These are phyloP conservation scores for Pseudopithomyces chartarum DNA, from an alignment of 2,329 filamentous ascomycete species.

Conservation along the genomic window DNA sequence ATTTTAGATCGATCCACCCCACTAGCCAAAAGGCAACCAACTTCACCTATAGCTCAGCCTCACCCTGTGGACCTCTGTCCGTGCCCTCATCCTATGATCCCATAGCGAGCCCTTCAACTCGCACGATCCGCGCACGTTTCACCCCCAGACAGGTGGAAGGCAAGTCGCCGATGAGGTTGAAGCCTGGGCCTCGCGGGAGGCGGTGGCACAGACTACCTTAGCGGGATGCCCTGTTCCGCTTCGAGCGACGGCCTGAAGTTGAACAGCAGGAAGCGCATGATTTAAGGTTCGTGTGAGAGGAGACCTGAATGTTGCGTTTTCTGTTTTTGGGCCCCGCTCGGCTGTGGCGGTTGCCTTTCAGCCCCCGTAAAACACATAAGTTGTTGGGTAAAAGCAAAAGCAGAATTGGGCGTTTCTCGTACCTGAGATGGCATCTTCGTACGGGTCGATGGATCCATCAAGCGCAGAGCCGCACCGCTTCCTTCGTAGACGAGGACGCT, in stretches of 20 bases:
- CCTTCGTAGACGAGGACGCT: background rate
- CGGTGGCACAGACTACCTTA: slow-evolving; percentile 31
- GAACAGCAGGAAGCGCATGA: slow-evolving; percentile 21
- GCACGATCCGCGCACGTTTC: background rate
- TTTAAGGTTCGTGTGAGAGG: slow-evolving; percentile 8
- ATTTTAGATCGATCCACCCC: no score
- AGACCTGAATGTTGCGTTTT: slow-evolving; percentile 24
- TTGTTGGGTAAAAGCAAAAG: background rate
- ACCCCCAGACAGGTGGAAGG: slow-evolving; percentile 1
- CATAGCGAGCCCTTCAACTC: slow-evolving; percentile 19
- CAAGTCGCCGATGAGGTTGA: background rate
- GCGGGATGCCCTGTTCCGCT: slow-evolving; percentile 6
- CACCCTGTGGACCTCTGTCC: slow-evolving; percentile 27
- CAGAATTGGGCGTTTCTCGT: background rate
- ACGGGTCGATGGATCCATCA: background rate
- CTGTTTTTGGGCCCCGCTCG: slow-evolving; percentile 20
- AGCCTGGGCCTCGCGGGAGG: slow-evolving; percentile 19
- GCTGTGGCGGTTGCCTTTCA: slow-evolving; percentile 19
- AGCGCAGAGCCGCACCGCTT: background rate
- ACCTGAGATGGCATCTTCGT: background rate
- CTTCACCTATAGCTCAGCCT: slow-evolving; percentile 35
- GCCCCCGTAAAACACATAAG: background rate
- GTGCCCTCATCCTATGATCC: slow-evolving; percentile 14
- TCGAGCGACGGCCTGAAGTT: slow-evolving; percentile 17
- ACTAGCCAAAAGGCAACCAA: slow-evolving; percentile 31